phyloP scores from a whole-genome alignment of 2,329 filamentous ascomycete genomes.

The Magnaporthiopsis incrustans region DNA sequence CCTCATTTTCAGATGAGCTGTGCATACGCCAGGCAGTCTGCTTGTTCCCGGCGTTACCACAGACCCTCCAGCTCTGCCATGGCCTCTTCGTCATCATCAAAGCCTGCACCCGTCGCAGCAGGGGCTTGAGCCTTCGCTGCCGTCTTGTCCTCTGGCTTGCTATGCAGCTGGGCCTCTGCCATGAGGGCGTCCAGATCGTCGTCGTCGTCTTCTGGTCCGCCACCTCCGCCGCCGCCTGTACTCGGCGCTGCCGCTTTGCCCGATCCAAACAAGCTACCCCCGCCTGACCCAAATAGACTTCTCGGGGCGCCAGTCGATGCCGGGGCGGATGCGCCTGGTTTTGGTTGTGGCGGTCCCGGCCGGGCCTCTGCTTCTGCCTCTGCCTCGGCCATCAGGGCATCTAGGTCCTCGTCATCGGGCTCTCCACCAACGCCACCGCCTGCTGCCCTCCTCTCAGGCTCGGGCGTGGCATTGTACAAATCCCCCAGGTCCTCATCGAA shows the following conservation, averaged over 20 bases:
- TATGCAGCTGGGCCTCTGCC: conserved; percentile 20
- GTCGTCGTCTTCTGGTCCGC: not conserved
- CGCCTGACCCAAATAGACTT: conserved; percentile 12
- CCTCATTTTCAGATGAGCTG: not conserved
- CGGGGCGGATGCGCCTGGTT: conserved; percentile 7
- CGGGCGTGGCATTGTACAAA: conserved; percentile 47
- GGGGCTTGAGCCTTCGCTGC: not conserved
- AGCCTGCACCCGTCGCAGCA: conserved; percentile 25
- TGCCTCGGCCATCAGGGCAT: conserved; percentile 45
- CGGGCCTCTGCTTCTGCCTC: conserved; percentile 18
- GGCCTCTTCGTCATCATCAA: conserved; percentile 57
- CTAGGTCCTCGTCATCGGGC: conserved; percentile 39
- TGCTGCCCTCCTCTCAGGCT: conserved; percentile 3
- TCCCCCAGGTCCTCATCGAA: conserved; percentile 33
- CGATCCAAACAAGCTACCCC: conserved; percentile 19
- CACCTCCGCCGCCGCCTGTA: not conserved
- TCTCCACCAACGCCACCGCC: conserved; percentile 14
- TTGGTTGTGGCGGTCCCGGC: conserved; percentile 9
- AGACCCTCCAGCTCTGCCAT: conserved; percentile 57
- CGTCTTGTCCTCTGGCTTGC: not conserved
- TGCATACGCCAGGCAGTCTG: too few species aligned
- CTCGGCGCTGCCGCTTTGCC: conserved; percentile 7
- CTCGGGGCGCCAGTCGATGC: conserved; percentile 26
- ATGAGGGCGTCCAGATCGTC: conserved; percentile 27
- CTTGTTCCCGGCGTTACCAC: conserved; percentile 28